Percentiles rank a stretch among this genome's conserved stretches.
These are phyloP conservation scores for Petrea volubilis DNA, from an alignment of 257 asterid species.

Conservation along the genomic window DNA sequence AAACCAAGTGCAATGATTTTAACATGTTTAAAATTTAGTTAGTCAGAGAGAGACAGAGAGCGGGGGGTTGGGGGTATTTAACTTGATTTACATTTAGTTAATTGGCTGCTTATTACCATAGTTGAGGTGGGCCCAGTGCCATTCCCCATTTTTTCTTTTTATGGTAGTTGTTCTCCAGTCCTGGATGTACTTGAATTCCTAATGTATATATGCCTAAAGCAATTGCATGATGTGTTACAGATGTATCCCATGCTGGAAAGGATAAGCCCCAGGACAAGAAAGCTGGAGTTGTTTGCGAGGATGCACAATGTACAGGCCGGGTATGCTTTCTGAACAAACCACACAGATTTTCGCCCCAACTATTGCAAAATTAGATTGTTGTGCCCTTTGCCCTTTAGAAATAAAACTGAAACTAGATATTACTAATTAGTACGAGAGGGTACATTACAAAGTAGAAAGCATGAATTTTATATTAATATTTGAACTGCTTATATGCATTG, in stretches of 20 bases:
- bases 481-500: no score
- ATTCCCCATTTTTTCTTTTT: not conserved
- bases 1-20: not conserved
- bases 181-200: not conserved
- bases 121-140: not conserved
- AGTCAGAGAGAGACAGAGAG: not conserved
- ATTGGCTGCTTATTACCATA: not conserved
- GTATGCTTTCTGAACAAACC: constrained; percentile 49
- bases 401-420: constrained; percentile 8
- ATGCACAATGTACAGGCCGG: constrained; percentile 92
- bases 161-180: not conserved
- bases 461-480: no score
- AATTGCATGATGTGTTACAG: constrained; percentile 36
- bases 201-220: constrained; percentile 19
- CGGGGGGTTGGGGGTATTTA: no score
- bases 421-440: not conserved
- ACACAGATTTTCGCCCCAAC: constrained; percentile 6
- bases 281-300: constrained; percentile 97
- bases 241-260: constrained; percentile 97
- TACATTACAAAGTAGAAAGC: not conserved
- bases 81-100: no score
- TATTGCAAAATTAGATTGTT: not conserved
- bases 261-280: constrained; percentile 94
- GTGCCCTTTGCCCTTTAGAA: constrained; percentile 16
- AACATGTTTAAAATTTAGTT: not conserved